A percentile compares a stretch with the other conserved stretches of the same genome.
phyloP scores from a whole-genome alignment of 75 land plant genomes.

The Cunninghamia lanceolata region DNA sequence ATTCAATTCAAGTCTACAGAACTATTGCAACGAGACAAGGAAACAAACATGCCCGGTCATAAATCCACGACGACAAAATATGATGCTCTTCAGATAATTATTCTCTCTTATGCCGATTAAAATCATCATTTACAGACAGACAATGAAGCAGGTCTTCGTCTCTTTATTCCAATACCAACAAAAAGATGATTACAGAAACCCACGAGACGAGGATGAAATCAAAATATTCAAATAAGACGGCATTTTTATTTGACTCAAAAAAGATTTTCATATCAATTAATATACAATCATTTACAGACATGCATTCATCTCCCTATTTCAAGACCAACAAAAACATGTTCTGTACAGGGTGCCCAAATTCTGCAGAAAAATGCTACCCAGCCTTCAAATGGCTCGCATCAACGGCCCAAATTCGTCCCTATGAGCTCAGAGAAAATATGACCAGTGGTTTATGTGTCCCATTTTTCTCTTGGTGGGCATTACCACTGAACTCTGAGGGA shows the following conservation, averaged over 20 bases:
- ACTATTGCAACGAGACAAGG: too few relatives aligned
- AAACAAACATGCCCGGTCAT: not conserved
- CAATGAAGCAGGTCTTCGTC: too few relatives aligned
- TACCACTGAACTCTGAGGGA: not conserved
- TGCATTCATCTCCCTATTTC: not conserved
- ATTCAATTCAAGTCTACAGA: not conserved
- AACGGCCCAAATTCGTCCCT: not conserved
- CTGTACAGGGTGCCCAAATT: not conserved
- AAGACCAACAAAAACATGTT: not conserved
- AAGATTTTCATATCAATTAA: not conserved
- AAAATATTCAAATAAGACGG: too few relatives aligned
- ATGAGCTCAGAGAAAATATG: not conserved
- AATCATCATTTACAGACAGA: too few relatives aligned
- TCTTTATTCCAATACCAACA: too few relatives aligned
- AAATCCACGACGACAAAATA: too few relatives aligned
- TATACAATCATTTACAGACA: not conserved
- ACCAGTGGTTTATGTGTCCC: too few relatives aligned
- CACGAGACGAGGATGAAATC: too few relatives aligned
- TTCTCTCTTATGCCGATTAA: too few relatives aligned
- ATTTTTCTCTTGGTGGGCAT: not conserved
- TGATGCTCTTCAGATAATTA: too few relatives aligned
- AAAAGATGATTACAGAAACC: too few relatives aligned
- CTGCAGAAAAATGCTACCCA: not conserved
- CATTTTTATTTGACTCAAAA: too few relatives aligned
- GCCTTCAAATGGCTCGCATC: not conserved